A percentile compares a stretch with the other conserved stretches of the same genome.
Conservation (phyloP, 768 basidiomycete species). For the Lyophyllum atratum region DNA sequence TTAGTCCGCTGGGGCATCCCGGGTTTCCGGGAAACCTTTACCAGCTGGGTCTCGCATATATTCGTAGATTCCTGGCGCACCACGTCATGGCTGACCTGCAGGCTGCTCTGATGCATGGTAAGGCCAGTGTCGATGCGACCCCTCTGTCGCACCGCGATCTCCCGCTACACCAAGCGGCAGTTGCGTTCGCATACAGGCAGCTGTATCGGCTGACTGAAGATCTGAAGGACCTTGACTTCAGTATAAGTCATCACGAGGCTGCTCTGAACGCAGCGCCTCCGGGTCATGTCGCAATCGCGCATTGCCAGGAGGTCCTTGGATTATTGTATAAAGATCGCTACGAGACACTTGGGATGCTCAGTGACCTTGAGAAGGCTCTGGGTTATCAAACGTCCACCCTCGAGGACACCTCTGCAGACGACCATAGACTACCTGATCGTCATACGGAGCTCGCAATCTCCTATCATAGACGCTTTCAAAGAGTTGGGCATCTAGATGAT, state of each 20-base stretch:
- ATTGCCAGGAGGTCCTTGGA: conserved; percentile 18
- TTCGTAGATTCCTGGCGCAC: neutral
- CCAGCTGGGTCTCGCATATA: conserved; percentile 1
- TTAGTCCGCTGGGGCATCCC: neutral
- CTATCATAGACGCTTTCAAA: neutral
- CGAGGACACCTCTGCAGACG: neutral
- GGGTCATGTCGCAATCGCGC: conserved; percentile 2
- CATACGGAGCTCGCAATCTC: neutral
- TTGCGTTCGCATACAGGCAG: neutral
- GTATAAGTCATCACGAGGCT: neutral
- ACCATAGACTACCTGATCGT: conserved; percentile 1
- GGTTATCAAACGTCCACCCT: neutral
- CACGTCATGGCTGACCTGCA: neutral
- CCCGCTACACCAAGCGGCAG: neutral
- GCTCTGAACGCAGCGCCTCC: conserved; percentile 1
- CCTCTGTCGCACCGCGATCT: neutral
- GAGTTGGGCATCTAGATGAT: neutral
- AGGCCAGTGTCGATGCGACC: neutral
- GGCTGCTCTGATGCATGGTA: conserved; percentile 1
- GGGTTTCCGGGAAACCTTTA: neutral
- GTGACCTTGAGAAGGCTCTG: conserved; percentile 2
- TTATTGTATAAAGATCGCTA: conserved; percentile 2
- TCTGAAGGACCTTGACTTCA: neutral
- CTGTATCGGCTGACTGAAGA: neutral
- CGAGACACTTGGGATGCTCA: neutral